Conservation (phyloP, 257 asterid species). For the Nicotiana undulata region DNA sequence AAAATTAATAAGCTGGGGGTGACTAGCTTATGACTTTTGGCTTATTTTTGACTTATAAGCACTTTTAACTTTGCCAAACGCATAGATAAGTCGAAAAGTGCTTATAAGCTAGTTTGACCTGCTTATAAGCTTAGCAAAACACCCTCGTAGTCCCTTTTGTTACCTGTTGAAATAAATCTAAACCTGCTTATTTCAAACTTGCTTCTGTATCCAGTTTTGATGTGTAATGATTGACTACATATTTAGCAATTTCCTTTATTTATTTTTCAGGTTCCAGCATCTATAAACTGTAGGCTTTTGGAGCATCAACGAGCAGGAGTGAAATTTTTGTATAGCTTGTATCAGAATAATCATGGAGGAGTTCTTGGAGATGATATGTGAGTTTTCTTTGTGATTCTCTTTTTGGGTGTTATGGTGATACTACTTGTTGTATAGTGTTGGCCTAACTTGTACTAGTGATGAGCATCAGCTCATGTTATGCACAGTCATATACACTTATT, state of each 20-base stretch:
- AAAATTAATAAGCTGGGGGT: too few relatives aligned
- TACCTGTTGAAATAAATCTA: not conserved
- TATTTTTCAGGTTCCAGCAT: conserved; percentile 69
- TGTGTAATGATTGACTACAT: not conserved
- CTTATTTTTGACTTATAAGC: too few relatives aligned
- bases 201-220: not conserved
- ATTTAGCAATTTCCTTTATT: not conserved
- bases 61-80: too few relatives aligned
- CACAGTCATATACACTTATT: not conserved
- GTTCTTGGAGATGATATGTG: conserved; percentile 95
- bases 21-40: too few relatives aligned
- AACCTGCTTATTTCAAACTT: too few relatives aligned
- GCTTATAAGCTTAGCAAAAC: too few relatives aligned
- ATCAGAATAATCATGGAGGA: conserved; percentile 89
- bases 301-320: conserved; percentile 89
- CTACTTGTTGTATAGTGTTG: not conserved
- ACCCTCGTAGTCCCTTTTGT: too few relatives aligned
- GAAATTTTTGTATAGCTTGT: conserved; percentile 66
- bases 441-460: not conserved
- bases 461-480: not conserved
- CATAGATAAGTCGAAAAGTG: too few relatives aligned
- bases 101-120: too few relatives aligned
- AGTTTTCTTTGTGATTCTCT: conserved; percentile 20
- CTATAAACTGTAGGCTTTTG: conserved; percentile 84
- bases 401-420: not conserved